Percentiles rank a stretch among this genome's conserved stretches.
Evolutionary conservation across 495 filamentous ascomycete genomes (phyloP).

Genomic region (Thozetella sp.): DNA sequence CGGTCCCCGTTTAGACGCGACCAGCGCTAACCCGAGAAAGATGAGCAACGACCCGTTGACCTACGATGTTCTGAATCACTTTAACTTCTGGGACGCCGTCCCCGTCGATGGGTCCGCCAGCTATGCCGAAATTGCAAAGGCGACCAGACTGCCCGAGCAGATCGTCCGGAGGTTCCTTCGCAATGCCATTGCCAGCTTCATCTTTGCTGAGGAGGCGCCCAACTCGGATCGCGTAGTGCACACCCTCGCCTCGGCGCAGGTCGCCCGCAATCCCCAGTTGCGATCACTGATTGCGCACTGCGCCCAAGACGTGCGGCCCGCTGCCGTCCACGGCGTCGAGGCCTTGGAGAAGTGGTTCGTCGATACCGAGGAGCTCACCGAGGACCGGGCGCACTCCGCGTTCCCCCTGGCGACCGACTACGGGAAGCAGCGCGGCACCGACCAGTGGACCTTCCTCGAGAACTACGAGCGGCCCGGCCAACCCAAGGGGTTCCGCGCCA

Average conservation of each 20-base stretch:
- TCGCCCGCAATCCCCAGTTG: conserved; percentile 18
- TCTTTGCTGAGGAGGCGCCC: conserved; percentile 42
- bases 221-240: conserved; percentile 20
- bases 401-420: not conserved
- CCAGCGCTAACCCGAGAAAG: not conserved
- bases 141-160: conserved; percentile 22
- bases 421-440: not conserved
- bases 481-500: not conserved
- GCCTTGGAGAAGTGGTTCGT: conserved; percentile 2
- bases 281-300: conserved; percentile 69
- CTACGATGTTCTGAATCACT: conserved; percentile 27
- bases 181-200: conserved; percentile 41
- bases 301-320: conserved; percentile 48
- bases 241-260: conserved; percentile 26
- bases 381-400: not conserved
- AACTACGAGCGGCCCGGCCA: conserved; percentile 17
- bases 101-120: conserved; percentile 31
- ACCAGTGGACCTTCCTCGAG: not conserved
- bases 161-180: conserved; percentile 40
- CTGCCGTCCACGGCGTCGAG: not conserved
- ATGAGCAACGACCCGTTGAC: not conserved
- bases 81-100: conserved; percentile 30
- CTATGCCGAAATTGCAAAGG: conserved; percentile 33
- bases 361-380: not conserved
- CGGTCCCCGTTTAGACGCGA: too few relatives aligned